A percentile compares a stretch with the other conserved stretches of the same genome.
Conservation (phyloP, 805 yeast species). For the Yamadazyma laniorum region DNA sequence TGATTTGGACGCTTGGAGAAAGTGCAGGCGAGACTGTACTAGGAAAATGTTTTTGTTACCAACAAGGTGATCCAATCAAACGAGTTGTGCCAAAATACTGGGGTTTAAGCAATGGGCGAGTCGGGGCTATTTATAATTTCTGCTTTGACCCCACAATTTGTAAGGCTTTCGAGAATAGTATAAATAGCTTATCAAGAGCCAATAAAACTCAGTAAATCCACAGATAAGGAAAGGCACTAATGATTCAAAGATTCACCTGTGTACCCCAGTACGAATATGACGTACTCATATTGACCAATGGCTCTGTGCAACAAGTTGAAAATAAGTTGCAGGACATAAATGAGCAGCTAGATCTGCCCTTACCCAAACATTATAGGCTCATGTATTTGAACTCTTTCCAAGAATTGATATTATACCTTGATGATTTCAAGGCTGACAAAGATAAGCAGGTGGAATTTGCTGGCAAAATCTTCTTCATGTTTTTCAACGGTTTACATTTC, state of each 20-base stretch:
- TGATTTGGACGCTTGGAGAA: not conserved
- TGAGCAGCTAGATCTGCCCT: constrained; percentile 15
- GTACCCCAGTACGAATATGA: constrained; percentile 31
- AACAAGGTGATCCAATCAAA: too few species aligned
- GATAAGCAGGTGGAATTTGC: constrained; percentile 14
- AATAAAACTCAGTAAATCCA: constrained; percentile 10
- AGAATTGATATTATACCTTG: constrained; percentile 20
- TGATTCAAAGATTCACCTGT: constrained; percentile 38
- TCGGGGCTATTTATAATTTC: too few species aligned
- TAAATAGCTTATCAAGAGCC: constrained; percentile 17
- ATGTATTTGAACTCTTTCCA: constrained; percentile 12
- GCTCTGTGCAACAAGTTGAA: constrained; percentile 30
- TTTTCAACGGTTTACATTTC: constrained; percentile 32
- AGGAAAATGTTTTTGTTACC: not conserved
- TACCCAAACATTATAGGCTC: constrained; percentile 11
- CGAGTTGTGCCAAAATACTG: too few species aligned
- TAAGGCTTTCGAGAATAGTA: too few species aligned
- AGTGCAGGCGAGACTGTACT: not conserved
- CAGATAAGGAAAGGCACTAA: constrained; percentile 14
- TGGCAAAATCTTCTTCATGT: constrained; percentile 37
- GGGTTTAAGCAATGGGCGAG: too few species aligned
- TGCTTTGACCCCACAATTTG: too few species aligned
- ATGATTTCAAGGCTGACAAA: constrained; percentile 18
- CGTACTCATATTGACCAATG: constrained; percentile 35
- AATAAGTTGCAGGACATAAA: constrained; percentile 23